Percentiles rank a stretch among this genome's conserved stretches.
These are phyloP conservation scores for Globomyces pollinis-pini DNA, from an alignment of 192 early-diverging fungal genomes.

Conservation along the genomic window DNA sequence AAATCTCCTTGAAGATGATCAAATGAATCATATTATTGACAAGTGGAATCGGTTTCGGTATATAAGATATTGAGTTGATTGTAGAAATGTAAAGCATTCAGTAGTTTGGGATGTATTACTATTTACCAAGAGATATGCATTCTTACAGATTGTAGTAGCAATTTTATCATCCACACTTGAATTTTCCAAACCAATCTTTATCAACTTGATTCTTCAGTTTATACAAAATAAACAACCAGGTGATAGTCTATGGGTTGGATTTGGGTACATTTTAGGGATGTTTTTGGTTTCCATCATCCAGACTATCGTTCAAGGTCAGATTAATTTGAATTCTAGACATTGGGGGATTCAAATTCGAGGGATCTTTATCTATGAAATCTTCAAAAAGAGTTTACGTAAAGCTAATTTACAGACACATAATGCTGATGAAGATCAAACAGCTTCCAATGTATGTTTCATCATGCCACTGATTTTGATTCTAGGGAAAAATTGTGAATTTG, in stretches of 20 bases:
- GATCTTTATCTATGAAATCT: constrained; percentile 26
- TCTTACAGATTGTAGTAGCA: constrained; percentile 17
- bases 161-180: constrained; percentile 11
- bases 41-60: background rate
- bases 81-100: background rate
- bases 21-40: constrained; percentile 17
- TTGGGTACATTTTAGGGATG: constrained; percentile 18
- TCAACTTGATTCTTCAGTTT: constrained; percentile 30
- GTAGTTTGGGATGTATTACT: background rate
- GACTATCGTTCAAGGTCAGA: constrained; percentile 6
- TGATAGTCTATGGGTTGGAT: constrained; percentile 3
- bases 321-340: constrained; percentile 15
- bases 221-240: constrained; percentile 18
- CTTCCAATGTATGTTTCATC: no score
- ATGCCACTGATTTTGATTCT: no score
- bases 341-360: constrained; percentile 8
- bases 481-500: constrained; percentile 37
- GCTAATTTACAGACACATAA: background rate
- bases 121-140: constrained; percentile 6
- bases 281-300: constrained; percentile 6
- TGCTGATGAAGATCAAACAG: background rate
- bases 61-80: no score
- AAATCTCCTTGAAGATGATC: constrained; percentile 21
- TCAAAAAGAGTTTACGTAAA: constrained; percentile 32
- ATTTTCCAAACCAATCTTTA: constrained; percentile 34